phyloP scores from a whole-genome alignment of 352 stramenopile genomes.

The Phytophthora citricola region DNA sequence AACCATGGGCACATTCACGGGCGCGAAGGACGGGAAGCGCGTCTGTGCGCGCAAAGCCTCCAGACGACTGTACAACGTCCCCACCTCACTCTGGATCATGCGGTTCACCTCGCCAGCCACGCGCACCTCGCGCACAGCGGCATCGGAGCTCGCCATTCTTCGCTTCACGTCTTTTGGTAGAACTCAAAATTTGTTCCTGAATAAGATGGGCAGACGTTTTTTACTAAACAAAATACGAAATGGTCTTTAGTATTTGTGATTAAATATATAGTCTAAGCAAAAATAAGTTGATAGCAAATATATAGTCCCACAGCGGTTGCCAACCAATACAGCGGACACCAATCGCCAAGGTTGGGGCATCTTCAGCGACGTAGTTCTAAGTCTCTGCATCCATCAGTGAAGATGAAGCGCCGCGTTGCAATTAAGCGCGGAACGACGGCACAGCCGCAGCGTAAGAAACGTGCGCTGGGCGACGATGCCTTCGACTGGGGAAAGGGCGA shows the following conservation, averaged over 20 bases:
- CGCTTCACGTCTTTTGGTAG: too few species aligned
- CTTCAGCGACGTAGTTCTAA: not conserved
- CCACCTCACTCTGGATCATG: constrained; percentile 87
- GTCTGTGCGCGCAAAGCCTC: constrained; percentile 67
- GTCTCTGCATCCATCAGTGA: not conserved
- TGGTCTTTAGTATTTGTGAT: too few species aligned
- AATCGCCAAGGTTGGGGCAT: constrained; percentile 6
- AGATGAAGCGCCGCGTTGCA: constrained; percentile 45
- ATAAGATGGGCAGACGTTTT: too few species aligned
- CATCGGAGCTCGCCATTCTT: constrained; percentile 21
- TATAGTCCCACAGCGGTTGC: constrained; percentile 1
- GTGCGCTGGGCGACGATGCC: constrained; percentile 75
- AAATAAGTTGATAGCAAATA: too few species aligned
- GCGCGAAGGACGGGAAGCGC: constrained; percentile 84
- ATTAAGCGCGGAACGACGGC: constrained; percentile 66
- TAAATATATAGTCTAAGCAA: too few species aligned
- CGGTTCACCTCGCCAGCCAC: constrained; percentile 82
- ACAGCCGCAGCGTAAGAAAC: constrained; percentile 61
- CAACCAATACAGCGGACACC: constrained; percentile 38
- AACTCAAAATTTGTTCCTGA: too few species aligned
- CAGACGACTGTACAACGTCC: constrained; percentile 69
- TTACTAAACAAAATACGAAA: too few species aligned
- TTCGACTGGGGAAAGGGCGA: constrained; percentile 77
- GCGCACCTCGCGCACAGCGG: constrained; percentile 33
- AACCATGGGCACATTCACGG: constrained; percentile 85